phyloP scores from a whole-genome alignment of 2,329 filamentous ascomycete genomes.

The Rutstroemia sp. region DNA sequence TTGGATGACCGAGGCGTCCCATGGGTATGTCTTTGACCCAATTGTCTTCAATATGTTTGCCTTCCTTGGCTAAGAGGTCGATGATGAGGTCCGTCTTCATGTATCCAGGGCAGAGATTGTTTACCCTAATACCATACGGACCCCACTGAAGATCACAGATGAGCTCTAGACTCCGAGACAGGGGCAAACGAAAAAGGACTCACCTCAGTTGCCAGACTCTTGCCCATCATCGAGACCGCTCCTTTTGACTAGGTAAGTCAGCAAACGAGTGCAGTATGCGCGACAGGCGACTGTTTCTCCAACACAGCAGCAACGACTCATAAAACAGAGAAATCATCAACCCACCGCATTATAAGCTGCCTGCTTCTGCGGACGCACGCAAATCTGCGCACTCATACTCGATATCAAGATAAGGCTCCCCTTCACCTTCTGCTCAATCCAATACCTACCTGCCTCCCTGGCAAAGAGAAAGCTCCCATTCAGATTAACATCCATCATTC shows the following conservation, averaged over 20 bases:
- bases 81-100: slow-evolving; percentile 33
- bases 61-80: slow-evolving; percentile 30
- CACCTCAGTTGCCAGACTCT: slow-evolving; percentile 47
- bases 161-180: background rate
- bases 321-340: background rate
- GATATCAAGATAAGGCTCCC: slow-evolving; percentile 25
- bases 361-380: slow-evolving; percentile 32
- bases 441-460: slow-evolving; percentile 31
- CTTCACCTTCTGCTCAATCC: slow-evolving; percentile 28
- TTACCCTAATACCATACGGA: slow-evolving; percentile 54
- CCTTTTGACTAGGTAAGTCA: slow-evolving; percentile 40
- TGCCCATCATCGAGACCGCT: slow-evolving; percentile 50
- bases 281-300: background rate
- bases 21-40: slow-evolving; percentile 33
- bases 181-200: background rate
- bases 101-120: slow-evolving; percentile 57
- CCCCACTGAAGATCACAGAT: slow-evolving; percentile 42
- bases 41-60: slow-evolving; percentile 30
- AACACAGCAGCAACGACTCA: background rate
- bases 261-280: background rate
- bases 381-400: slow-evolving; percentile 29
- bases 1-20: slow-evolving; percentile 32
- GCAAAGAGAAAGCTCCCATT: slow-evolving; percentile 33
- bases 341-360: slow-evolving; percentile 32
- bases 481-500: slow-evolving; percentile 32